phyloP scores from a whole-genome alignment of 2,329 filamentous ascomycete species.

The Stagonosporopsis cucurbitacearum region DNA sequence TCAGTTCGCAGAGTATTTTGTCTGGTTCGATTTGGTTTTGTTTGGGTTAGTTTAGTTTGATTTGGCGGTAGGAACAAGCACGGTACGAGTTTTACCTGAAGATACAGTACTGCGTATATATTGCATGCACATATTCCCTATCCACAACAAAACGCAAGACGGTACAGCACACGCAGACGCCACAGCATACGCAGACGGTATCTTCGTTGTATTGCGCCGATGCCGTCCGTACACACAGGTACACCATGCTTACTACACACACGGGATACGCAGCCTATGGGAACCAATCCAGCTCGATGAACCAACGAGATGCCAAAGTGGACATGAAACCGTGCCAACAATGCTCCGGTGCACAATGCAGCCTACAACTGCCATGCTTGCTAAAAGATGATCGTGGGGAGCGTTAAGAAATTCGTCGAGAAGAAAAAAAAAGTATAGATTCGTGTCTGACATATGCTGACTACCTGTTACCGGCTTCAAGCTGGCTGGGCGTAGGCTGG shows the following conservation, averaged over 20 bases:
- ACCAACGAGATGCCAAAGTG: not conserved
- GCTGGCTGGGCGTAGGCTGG: conserved; percentile 45
- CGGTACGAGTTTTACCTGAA: too few species aligned
- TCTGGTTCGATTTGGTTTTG: too few species aligned
- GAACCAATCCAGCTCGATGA: not conserved
- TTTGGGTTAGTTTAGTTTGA: too few species aligned
- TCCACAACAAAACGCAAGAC: too few species aligned
- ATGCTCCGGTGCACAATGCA: not conserved
- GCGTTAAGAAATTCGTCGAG: conserved; percentile 7
- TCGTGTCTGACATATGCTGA: conserved; percentile 10
- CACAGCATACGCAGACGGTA: not conserved
- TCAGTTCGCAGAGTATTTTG: too few species aligned
- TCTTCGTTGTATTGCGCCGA: not conserved
- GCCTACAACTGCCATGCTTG: conserved; percentile 5
- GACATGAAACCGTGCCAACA: not conserved
- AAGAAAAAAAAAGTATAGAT: conserved; percentile 6
- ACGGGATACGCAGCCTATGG: not conserved
- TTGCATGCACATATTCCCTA: not conserved
- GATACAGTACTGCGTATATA: not conserved
- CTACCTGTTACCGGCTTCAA: conserved; percentile 46
- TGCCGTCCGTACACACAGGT: not conserved
- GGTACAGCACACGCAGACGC: not conserved
- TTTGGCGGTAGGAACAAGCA: too few species aligned
- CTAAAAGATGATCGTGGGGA: conserved; percentile 7
- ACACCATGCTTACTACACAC: not conserved